phyloP scores from a whole-genome alignment of 371 early-diverging fungal species.

The Nematocida minor region DNA sequence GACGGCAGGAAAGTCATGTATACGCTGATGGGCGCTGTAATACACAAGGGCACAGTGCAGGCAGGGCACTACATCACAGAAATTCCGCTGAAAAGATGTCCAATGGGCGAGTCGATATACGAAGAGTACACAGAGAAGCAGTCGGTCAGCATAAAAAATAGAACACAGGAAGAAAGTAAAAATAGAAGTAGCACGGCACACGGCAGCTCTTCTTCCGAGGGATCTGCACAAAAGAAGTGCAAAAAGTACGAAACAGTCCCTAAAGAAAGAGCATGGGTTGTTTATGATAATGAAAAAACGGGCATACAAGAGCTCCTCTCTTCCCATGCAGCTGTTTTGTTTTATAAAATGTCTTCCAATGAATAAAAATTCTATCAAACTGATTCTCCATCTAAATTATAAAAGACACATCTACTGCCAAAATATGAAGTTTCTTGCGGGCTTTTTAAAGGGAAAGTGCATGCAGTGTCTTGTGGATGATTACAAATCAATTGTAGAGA shows the following conservation, averaged over 20 bases:
- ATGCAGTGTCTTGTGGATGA: neutral
- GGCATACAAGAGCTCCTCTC: neutral
- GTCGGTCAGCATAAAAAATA: neutral
- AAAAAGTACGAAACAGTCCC: neutral
- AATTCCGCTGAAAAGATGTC: neutral
- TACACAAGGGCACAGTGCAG: slow-evolving; percentile 21
- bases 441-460: neutral
- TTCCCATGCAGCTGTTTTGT: neutral
- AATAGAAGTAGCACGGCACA: neutral
- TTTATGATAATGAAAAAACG: slow-evolving; percentile 3
- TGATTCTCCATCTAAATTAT: neutral
- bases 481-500: neutral
- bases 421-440: slow-evolving; percentile 5
- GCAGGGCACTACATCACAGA: slow-evolving; percentile 39
- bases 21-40: neutral
- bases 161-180: neutral
- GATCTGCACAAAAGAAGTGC: neutral
- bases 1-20: neutral
- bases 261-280: neutral
- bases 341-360: slow-evolving; percentile 7
- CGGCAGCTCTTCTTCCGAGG: neutral
- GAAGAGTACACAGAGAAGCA: neutral
- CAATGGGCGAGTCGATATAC: neutral
- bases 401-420: neutral
- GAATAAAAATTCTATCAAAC: slow-evolving; percentile 1